A percentile compares a stretch with the other conserved stretches of the same genome.
phyloP scores from a whole-genome alignment of 257 asterid species.

The Solanum virginianum region DNA sequence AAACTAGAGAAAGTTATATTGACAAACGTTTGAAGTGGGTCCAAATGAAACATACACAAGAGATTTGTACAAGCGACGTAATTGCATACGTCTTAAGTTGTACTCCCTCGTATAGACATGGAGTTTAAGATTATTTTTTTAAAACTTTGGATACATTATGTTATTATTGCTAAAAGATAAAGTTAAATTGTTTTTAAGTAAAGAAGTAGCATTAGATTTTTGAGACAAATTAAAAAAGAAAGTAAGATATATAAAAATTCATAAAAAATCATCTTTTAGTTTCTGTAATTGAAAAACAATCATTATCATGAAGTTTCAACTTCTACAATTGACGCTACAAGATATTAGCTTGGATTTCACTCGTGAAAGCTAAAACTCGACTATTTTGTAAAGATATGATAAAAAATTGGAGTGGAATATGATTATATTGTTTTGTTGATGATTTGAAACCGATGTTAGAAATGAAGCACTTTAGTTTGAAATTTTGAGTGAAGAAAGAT shows the following conservation, averaged over 20 bases:
- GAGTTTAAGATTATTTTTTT: too few species aligned
- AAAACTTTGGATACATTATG: too few species aligned
- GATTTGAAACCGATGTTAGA: not conserved
- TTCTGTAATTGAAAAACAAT: too few species aligned
- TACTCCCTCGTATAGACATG: not conserved
- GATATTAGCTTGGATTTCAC: not conserved
- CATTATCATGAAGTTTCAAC: too few species aligned
- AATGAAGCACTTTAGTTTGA: too few species aligned
- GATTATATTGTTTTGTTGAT: not conserved
- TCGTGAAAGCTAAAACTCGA: not conserved
- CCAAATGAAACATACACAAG: not conserved
- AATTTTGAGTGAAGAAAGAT: not conserved
- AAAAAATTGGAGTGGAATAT: not conserved
- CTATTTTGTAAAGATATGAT: too few species aligned
- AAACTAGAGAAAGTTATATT: not conserved
- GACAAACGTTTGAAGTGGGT: not conserved
- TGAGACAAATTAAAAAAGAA: too few species aligned
- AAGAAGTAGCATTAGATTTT: too few species aligned
- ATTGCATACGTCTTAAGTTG: not conserved
- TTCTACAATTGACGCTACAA: not conserved
- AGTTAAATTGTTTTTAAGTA: too few species aligned
- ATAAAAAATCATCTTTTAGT: not conserved
- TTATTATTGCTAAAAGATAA: too few species aligned
- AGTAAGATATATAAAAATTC: not conserved
- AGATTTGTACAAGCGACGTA: not conserved